Evolutionary conservation across 1,284 basidiomycete genomes (phyloP).

Genomic region (Singerocomus inundabilis): DNA sequence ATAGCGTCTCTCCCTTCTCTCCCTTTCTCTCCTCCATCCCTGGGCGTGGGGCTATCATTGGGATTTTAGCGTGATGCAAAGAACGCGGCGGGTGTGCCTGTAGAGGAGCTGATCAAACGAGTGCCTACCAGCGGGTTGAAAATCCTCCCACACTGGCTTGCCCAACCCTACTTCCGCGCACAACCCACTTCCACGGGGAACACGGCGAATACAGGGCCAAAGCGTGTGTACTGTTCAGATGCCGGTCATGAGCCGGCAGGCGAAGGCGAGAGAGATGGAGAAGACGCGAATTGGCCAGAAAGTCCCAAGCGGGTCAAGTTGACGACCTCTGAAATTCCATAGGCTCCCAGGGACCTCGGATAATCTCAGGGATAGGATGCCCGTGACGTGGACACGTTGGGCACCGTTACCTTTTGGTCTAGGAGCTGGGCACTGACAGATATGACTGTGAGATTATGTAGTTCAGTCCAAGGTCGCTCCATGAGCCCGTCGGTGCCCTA

Average conservation of each 20-base stretch:
- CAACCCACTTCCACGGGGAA: not conserved
- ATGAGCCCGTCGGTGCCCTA: not conserved
- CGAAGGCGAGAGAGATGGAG: not conserved
- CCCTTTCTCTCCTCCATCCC: not conserved
- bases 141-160: conserved; percentile 78
- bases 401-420: not conserved
- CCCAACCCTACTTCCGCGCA: conserved; percentile 57
- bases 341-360: not conserved
- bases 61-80: conserved; percentile 44
- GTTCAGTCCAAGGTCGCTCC: not conserved
- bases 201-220: conserved; percentile 2
- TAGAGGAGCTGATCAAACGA: conserved; percentile 46
- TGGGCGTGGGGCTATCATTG: not conserved
- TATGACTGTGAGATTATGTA: not conserved
- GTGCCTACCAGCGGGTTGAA: conserved; percentile 56
- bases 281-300: conserved; percentile 2
- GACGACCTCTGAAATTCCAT: not conserved
- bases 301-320: conserved; percentile 16
- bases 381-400: no score
- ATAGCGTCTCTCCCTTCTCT: not conserved
- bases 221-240: conserved; percentile 7
- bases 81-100: conserved; percentile 34
- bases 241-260: not conserved
- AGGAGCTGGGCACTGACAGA: not conserved
- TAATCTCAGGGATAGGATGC: no score